Percentiles rank a stretch among this genome's conserved stretches.
Conservation (phyloP, 2,329 filamentous ascomycete genomes). For the Cadophora luteo-olivacea region DNA sequence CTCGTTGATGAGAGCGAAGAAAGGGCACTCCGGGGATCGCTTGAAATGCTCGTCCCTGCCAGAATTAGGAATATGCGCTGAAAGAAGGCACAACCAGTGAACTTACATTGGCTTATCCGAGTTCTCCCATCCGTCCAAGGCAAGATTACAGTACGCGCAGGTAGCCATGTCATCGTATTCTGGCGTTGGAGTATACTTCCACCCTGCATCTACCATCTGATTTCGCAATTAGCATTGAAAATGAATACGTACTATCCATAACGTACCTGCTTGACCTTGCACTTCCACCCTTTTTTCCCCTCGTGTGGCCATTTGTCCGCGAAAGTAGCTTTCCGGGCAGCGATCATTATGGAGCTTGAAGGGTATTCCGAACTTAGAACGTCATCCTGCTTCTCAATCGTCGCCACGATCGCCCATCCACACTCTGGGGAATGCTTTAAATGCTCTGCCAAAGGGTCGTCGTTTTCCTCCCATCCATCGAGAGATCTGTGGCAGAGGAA, state of each 20-base stretch:
- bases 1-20: conserved; percentile 74
- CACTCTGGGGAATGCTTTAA: conserved; percentile 82
- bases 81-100: conserved; percentile 15
- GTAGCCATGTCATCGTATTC: conserved; percentile 90
- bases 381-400: conserved; percentile 65
- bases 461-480: conserved; percentile 89
- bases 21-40: conserved; percentile 79
- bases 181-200: conserved; percentile 86
- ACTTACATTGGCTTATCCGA: conserved; percentile 85
- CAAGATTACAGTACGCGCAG: conserved; percentile 88
- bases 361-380: conserved; percentile 77
- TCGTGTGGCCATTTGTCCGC: conserved; percentile 89
- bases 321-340: conserved; percentile 85
- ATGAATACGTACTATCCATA: neutral
- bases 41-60: conserved; percentile 84
- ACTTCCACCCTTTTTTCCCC: conserved; percentile 84
- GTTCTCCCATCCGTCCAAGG: conserved; percentile 93
- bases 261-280: conserved; percentile 83
- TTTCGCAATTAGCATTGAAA: conserved; percentile 34
- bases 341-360: conserved; percentile 70
- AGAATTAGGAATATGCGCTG: conserved; percentile 25
- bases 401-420: conserved; percentile 81
- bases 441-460: conserved; percentile 86
- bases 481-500: conserved; percentile 85
- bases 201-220: conserved; percentile 88